Base-by-base conservation (phyloP, 1,284 basidiomycete species). In the Pascua sp. region DNA sequence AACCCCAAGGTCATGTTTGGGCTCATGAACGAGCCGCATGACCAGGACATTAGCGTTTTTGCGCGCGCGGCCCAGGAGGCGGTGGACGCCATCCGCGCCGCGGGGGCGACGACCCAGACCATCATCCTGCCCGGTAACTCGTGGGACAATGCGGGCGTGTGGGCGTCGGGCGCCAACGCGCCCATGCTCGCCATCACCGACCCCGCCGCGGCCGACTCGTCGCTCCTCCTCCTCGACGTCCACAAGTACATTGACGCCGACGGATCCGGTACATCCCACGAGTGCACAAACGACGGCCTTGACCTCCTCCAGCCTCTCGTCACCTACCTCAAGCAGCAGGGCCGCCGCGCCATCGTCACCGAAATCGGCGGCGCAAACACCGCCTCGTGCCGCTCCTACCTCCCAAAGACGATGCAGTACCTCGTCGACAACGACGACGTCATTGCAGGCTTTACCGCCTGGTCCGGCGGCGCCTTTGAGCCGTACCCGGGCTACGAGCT, bases 161-260 rank as follows among this genome's bases (percentile, higher is more conserved):
- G 67, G 68, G 62, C 62, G 11, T 57, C 62, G n/a, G 84, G 83
- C n/a, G 51, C 42, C 17, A 70, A 68, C 49, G 68, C 56, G 46
- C 59, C 73, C 40, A 49, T 76, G 9, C 77, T 85, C 40, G 72
- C 81, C 44, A 79, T 86, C 56, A 84, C 81, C 0, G 83, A 85
- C 68, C 82, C 83, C n/a, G 76, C 77, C 40, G 81, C 81, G 42
- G 77, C 73, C 1, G 76, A 68, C 69, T 82, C 81, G 38, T 63
- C 62, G 5, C 51, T 61, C 68, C 78, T 86, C 39, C 71, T 86
- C 65, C 82, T 85, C 63, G 84, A 85, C 79, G 82, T 84, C 5
- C 83, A 85, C 78, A 81, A 84, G 71, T 85, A 85, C 71, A 80
- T 84, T 60, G 84, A 85, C 69, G 77, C 75, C 53, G 83, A 84